Evolutionary conservation across 1,284 basidiomycete genomes (phyloP), one percentile per base, ranked within the genome.

Genomic region (Grifola frondosa): DNA sequence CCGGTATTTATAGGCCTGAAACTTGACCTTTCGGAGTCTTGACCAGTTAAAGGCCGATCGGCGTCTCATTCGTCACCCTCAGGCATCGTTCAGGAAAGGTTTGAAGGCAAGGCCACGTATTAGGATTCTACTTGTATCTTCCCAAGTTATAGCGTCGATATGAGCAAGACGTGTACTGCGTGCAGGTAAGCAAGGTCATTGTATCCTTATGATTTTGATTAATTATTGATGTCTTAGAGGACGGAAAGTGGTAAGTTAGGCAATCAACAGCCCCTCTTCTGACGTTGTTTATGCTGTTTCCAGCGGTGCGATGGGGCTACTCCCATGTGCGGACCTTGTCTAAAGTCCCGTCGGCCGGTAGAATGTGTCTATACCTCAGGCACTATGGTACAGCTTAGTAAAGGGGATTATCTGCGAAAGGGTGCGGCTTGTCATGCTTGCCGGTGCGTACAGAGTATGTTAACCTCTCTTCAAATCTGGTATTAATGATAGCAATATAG

Each of bases 361-460:
- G 50, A 58, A n/a, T 62, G 59, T 34, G 25, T 36, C 1, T 62
- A 61, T 34, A 49, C 46, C 12, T 17, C 40, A 3, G 23, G 51
- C 8, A 33, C 37, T 9, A 37, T 49, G 3, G 22, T 50, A 10
- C 37, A 48, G 2, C 36, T 50, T 8, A 44, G 44, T 0, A 62
- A 58, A 37, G 51, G 50, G 8, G 51, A 57, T 30, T 54, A 59
- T 9, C 40, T 62, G 22, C 57, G 59, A 50, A 62, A 60, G 29
- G 61, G 59, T 3, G 58, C 55, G 12, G 61, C 61, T 1, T 62
- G 61, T 40, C 44, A 46, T 19, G 48, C 58, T 5, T 62, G 61
- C 44, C 42, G 60, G 59, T 60, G 22, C 29, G 55, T 48, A 5
- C 5, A 4, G n/a, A 19, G 21, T 12, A n/a, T 12, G 16, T 19